Evolutionary conservation across 345 rosid genomes (phyloP).

Genomic region (Boechera retrofracta): DNA sequence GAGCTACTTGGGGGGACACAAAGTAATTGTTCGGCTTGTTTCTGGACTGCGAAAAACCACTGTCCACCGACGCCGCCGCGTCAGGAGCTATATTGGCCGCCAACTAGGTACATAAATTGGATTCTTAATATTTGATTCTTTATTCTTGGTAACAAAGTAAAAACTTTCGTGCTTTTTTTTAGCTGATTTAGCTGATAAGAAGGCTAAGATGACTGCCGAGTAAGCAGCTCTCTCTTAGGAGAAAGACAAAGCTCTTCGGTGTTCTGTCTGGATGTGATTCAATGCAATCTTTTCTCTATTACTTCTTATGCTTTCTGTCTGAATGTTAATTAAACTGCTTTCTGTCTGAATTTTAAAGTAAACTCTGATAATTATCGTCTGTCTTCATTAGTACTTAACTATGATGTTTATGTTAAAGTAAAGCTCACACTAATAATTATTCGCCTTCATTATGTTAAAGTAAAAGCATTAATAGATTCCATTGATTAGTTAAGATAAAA

Average conservation of each 20-base stretch:
- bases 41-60: background rate
- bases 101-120: background rate
- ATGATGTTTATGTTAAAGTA: background rate
- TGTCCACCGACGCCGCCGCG: background rate
- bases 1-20: background rate
- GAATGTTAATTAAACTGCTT: background rate
- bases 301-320: background rate
- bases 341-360: background rate
- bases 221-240: background rate
- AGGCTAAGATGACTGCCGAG: background rate
- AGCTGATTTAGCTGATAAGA: background rate
- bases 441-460: too few species aligned
- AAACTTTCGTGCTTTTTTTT: background rate
- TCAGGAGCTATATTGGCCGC: too few species aligned
- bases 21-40: background rate
- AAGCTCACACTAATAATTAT: too few species aligned
- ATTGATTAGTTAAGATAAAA: too few species aligned
- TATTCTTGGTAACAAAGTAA: background rate
- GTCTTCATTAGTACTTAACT: too few species aligned
- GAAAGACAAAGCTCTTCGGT: constrained; percentile 4
- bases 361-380: too few species aligned
- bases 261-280: background rate
- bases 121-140: background rate
- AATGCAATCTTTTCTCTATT: background rate
- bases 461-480: too few species aligned